A percentile compares a stretch with the other conserved stretches of the same genome.
phyloP scores from a whole-genome alignment of 83 land plant species.

The Diphasiastrum complanatum region DNA sequence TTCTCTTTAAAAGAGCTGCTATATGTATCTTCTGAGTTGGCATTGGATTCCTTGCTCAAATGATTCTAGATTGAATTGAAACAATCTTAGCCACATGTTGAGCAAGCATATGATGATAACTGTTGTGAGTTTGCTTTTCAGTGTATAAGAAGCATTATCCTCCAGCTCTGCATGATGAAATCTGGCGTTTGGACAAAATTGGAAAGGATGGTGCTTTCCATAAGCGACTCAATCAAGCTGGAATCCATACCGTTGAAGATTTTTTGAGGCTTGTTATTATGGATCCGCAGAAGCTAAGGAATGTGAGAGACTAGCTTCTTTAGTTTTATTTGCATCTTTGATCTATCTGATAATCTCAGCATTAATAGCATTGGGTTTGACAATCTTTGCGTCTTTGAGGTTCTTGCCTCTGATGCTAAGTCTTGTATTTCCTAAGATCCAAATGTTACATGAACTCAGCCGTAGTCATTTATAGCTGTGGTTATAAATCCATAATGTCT shows the following conservation, averaged over 20 bases:
- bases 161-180: conserved; percentile 72
- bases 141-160: conserved; percentile 96
- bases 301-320: conserved; percentile 28
- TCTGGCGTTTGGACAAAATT: conserved; percentile 92
- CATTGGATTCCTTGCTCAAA: neutral
- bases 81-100: neutral
- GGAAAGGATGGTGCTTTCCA: conserved; percentile 96
- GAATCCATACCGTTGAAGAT: conserved; percentile 64
- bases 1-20: neutral
- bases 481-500: neutral
- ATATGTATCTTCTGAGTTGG: neutral
- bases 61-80: neutral
- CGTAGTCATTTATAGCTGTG: neutral
- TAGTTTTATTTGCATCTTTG: too few species aligned
- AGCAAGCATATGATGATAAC: neutral
- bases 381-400: too few species aligned
- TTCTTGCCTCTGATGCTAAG: too few species aligned
- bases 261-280: conserved; percentile 61
- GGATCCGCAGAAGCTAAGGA: conserved; percentile 57
- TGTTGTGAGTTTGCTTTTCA: conserved; percentile 22
- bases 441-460: neutral
- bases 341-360: too few species aligned
- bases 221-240: conserved; percentile 54
- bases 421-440: too few species aligned
- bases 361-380: too few species aligned